Percentiles rank a stretch among this genome's conserved stretches.
These are phyloP conservation scores for Torulaspora gathmanii DNA, from an alignment of 805 yeast species.

Conservation along the genomic window DNA sequence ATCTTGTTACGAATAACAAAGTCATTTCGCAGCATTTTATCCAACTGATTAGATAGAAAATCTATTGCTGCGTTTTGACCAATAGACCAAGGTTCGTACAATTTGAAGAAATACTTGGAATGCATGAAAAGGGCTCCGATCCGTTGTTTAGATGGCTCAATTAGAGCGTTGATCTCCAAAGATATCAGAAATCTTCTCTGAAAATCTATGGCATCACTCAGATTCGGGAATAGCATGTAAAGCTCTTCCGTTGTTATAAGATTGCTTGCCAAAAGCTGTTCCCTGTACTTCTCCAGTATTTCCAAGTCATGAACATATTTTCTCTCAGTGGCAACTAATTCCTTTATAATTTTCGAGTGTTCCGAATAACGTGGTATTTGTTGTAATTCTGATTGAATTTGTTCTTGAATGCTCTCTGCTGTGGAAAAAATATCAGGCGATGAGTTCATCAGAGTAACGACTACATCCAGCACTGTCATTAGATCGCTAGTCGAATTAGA, in stretches of 20 bases:
- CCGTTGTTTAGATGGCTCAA: constrained; percentile 70
- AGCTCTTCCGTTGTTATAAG: constrained; percentile 72
- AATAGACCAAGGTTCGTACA: constrained; percentile 91
- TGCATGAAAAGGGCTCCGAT: constrained; percentile 85
- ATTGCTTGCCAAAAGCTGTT: constrained; percentile 61
- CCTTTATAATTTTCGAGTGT: constrained; percentile 63
- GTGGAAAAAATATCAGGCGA: constrained; percentile 43
- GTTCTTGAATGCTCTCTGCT: constrained; percentile 28
- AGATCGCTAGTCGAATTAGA: constrained; percentile 76
- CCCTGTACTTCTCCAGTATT: constrained; percentile 59
- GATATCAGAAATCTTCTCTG: constrained; percentile 88
- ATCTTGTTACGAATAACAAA: constrained; percentile 77
- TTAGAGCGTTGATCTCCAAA: constrained; percentile 77
- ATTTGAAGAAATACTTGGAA: constrained; percentile 77
- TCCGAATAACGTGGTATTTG: constrained; percentile 24
- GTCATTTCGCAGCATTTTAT: constrained; percentile 50
- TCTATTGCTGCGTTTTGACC: constrained; percentile 87
- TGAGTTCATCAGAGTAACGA: constrained; percentile 56
- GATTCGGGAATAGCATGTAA: constrained; percentile 78
- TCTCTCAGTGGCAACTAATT: constrained; percentile 83
- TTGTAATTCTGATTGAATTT: constrained; percentile 21
- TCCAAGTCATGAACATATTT: constrained; percentile 91
- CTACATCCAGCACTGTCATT: constrained; percentile 67
- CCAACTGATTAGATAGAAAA: constrained; percentile 47
- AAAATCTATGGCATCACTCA: constrained; percentile 79